Percentiles rank a stretch among this genome's conserved stretches.
Conservation (phyloP, 2,329 filamentous ascomycete species). For the Talaromyces funiculosus region DNA sequence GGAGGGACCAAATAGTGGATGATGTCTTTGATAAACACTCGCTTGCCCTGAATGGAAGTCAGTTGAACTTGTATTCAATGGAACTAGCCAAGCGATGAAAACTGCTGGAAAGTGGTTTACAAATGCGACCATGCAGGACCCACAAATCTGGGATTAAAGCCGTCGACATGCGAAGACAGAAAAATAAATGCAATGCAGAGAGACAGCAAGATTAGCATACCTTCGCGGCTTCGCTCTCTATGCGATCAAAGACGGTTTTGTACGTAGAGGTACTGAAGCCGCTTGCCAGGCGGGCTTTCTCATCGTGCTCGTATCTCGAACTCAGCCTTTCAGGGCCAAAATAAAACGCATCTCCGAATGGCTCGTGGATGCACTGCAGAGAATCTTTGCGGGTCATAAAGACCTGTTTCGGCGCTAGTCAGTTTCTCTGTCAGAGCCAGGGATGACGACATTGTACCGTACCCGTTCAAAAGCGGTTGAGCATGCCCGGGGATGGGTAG, state of each 20-base stretch:
- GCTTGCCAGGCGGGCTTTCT: conserved; percentile 39
- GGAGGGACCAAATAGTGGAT: conserved; percentile 84
- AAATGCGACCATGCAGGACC: neutral
- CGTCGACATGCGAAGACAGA: neutral
- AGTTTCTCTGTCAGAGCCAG: conserved; percentile 1
- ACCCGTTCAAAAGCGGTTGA: conserved; percentile 97
- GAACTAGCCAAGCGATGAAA: neutral
- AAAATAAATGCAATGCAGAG: neutral
- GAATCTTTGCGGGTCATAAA: conserved; percentile 90
- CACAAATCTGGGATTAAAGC: neutral
- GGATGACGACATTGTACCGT: too few relatives aligned
- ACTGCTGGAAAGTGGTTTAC: neutral
- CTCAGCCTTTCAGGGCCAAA: conserved; percentile 86
- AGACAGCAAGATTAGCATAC: conserved; percentile 48
- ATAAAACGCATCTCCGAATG: conserved; percentile 95
- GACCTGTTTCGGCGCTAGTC: conserved; percentile 52
- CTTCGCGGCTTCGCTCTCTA: conserved; percentile 68
- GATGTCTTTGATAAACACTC: conserved; percentile 97
- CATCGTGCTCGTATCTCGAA: conserved; percentile 69
- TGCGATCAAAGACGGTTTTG: conserved; percentile 65
- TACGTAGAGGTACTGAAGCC: conserved; percentile 43
- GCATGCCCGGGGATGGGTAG: conserved; percentile 89
- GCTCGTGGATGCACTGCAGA: conserved; percentile 83
- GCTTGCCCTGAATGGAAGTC: conserved; percentile 65
- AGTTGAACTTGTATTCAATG: conserved; percentile 8